Evolutionary conservation across 805 yeast genomes (phyloP).

Genomic region (Candida jianshihensis): DNA sequence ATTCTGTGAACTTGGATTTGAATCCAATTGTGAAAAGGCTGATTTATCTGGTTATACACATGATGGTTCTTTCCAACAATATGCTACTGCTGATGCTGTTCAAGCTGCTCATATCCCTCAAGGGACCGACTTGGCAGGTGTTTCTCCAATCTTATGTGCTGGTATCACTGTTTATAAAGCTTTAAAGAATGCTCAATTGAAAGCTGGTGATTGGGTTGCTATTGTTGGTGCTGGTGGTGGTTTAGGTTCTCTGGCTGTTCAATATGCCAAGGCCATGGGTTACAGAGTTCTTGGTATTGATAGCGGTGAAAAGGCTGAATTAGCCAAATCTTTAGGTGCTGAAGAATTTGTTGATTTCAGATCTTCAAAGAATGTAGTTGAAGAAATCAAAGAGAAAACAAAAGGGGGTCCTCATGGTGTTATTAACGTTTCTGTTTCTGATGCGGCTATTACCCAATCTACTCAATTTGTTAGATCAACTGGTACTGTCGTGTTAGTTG

Average conservation of each 20-base stretch:
- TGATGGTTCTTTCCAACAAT: constrained; percentile 88
- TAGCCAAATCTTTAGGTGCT: constrained; percentile 44
- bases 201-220: constrained; percentile 67
- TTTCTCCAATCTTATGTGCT: constrained; percentile 82
- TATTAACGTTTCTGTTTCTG: constrained; percentile 64
- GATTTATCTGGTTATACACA: constrained; percentile 78
- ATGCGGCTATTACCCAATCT: constrained; percentile 54
- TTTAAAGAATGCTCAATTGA: constrained; percentile 63
- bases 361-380: constrained; percentile 43
- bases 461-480: constrained; percentile 49
- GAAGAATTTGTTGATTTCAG: constrained; percentile 56
- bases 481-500: constrained; percentile 67
- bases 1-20: constrained; percentile 44
- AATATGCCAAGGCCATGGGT: constrained; percentile 71
- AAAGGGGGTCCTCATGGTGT: constrained; percentile 71
- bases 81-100: constrained; percentile 80
- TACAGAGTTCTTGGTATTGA: constrained; percentile 61
- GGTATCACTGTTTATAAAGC: constrained; percentile 92
- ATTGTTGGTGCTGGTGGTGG: constrained; percentile 75
- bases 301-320: constrained; percentile 41
- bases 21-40: constrained; percentile 62
- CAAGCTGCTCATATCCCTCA: constrained; percentile 77
- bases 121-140: constrained; percentile 65
- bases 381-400: constrained; percentile 46
- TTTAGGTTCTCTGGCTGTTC: constrained; percentile 64